Conservation (phyloP, 1,284 basidiomycete genomes). For the Farysia itapuensis region DNA sequence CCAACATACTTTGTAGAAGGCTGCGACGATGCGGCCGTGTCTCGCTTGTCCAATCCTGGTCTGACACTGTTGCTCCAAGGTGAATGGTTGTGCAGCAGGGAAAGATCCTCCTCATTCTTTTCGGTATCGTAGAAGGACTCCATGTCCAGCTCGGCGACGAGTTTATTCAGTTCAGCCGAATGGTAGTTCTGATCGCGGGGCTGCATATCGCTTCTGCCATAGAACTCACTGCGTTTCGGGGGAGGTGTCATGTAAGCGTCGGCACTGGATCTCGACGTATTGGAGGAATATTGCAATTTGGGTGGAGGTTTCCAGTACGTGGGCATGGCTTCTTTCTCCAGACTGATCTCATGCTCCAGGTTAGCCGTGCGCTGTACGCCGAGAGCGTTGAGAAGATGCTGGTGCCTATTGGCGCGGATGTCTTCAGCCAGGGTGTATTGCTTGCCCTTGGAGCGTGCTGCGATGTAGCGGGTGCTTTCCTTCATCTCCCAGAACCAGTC, state of each 20-base stretch:
- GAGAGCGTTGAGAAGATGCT: constrained; percentile 39
- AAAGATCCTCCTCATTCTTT: constrained; percentile 12
- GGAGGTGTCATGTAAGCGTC: too few species aligned
- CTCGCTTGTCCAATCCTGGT: neutral
- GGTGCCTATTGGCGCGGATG: constrained; percentile 35
- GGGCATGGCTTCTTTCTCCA: constrained; percentile 27
- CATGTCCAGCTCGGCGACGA: constrained; percentile 32
- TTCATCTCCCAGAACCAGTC: constrained; percentile 52
- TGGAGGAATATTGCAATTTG: too few species aligned
- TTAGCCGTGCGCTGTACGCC: constrained; percentile 24
- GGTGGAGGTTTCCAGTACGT: constrained; percentile 41
- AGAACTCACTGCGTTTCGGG: too few species aligned
- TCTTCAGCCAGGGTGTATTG: constrained; percentile 43
- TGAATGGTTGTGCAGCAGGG: constrained; percentile 1
- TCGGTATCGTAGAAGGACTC: constrained; percentile 10
- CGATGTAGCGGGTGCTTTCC: constrained; percentile 33
- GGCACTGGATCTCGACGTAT: too few species aligned
- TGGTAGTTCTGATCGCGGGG: too few species aligned
- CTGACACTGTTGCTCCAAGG: too few species aligned
- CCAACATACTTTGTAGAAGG: neutral
- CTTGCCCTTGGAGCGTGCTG: constrained; percentile 28
- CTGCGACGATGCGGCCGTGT: neutral
- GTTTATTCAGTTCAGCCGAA: constrained; percentile 14
- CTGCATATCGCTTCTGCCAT: too few species aligned
- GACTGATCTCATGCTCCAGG: constrained; percentile 27